Evolutionary conservation across 129 eudicot genomes (phyloP), one percentile per base, ranked within the genome.

Genomic region (Tagetes erecta): DNA sequence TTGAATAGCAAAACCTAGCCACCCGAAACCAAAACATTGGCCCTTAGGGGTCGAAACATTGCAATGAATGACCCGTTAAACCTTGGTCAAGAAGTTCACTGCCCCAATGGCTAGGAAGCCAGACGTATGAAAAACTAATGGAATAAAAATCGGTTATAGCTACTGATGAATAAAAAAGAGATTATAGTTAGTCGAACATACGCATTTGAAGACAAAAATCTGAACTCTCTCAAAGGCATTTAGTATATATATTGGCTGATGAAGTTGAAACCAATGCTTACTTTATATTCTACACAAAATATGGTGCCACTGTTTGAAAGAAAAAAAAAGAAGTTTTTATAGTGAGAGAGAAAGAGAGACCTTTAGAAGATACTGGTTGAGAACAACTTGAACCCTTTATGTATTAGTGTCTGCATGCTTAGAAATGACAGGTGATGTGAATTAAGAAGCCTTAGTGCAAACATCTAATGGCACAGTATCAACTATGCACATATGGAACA

Each of bases 381-480:
- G 50, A 70, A 68, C 30, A 81, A 65, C 76, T 74, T 73, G 81
- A 71, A 40, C 39, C 57, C 75, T 57, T 71, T 68, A 78, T 55
- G 64, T 71, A 80, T 74, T 76, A 72, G 77, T 30, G 53, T 64
- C 45, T 68, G 83, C 80, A 50, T 73, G 83, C 77, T 73, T 70
- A 46, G 66, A 74, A 64, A 78, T 50, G 82, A 55, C 72, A 64
- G 67, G 42, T 67, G 77, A 80, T 74, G 80, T 74, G 65, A 70
- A 56, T 3, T 36, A 51, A 41, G 56, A 58, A 70, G 40, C 55
- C 72, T 33, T 38, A 78, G 53, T 74, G 77, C 80, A 75, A 69
- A 70, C 73, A 77, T 65, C 63, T 72, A 79, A 65, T 56, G 86
- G 85, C 79, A 84, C 78, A 58, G 62, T 65, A 70, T 14, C 67